These are phyloP conservation scores for Ustilago nuda DNA, from an alignment of 1,284 basidiomycete genomes.

Conservation along the genomic window DNA sequence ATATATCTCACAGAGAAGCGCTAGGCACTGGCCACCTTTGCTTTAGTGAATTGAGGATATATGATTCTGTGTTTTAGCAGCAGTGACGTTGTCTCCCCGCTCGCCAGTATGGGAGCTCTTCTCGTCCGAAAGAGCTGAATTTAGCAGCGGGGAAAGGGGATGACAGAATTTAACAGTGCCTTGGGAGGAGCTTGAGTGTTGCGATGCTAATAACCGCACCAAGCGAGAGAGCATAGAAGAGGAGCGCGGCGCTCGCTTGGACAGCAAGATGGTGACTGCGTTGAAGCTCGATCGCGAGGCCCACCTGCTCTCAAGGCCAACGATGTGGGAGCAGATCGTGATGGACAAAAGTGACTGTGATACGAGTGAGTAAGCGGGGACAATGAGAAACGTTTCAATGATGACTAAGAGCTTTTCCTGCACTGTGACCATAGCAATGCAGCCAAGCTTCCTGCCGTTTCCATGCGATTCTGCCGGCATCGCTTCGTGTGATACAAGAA, in stretches of 20 bases:
- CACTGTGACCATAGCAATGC: background rate
- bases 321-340: background rate
- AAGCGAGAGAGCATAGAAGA: background rate
- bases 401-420: constrained; percentile 14
- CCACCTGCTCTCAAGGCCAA: constrained; percentile 1
- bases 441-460: background rate
- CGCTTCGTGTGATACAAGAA: background rate
- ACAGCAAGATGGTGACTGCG: background rate
- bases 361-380: background rate
- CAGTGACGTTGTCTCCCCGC: too few species aligned
- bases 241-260: background rate
- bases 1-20: too few species aligned
- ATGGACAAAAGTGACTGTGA: background rate
- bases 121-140: constrained; percentile 1
- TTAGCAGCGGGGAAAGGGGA: background rate
- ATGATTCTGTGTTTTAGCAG: too few species aligned
- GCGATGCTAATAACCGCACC: background rate
- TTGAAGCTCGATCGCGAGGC: background rate
- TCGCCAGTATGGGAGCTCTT: background rate
- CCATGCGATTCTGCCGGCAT: background rate
- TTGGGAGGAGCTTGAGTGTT: too few species aligned
- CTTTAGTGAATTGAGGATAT: too few species aligned
- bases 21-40: too few species aligned
- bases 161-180: background rate
- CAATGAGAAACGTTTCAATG: constrained; percentile 12